Evolutionary conservation across 495 filamentous ascomycete genomes (phyloP).

Genomic region (Aspergillus cavernicola): DNA sequence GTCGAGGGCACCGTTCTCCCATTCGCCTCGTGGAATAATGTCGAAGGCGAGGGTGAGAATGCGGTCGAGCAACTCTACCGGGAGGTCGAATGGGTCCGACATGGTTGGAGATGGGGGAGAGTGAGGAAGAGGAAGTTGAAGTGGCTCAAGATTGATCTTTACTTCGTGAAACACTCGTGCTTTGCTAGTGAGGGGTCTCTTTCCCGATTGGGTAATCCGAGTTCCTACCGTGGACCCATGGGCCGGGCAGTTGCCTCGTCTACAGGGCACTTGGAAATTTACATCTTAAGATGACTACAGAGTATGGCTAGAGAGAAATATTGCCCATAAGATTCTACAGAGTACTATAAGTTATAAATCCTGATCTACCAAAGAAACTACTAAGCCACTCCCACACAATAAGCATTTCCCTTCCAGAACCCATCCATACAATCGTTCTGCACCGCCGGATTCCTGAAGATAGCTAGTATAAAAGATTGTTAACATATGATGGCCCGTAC

Average conservation of each 20-base stretch:
- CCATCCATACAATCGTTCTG: conserved; percentile 7
- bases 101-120: background rate
- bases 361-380: conserved; percentile 1
- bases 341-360: no score
- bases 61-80: conserved; percentile 2
- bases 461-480: background rate
- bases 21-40: background rate
- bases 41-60: conserved; percentile 3
- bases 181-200: no score
- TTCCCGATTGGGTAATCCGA: background rate
- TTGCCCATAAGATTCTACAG: no score
- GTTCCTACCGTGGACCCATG: background rate
- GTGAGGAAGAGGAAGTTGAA: background rate
- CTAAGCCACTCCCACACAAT: conserved; percentile 7
- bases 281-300: no score
- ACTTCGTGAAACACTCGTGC: no score
- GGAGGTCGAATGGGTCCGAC: conserved; percentile 3
- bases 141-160: background rate
- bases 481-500: background rate
- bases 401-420: conserved; percentile 10
- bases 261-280: no score
- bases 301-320: no score
- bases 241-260: no score
- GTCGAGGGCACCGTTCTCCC: background rate
- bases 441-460: conserved; percentile 7